Evolutionary conservation across 2,329 filamentous ascomycete genomes (phyloP).

Genomic region (Penicillium aurantiogriseum): DNA sequence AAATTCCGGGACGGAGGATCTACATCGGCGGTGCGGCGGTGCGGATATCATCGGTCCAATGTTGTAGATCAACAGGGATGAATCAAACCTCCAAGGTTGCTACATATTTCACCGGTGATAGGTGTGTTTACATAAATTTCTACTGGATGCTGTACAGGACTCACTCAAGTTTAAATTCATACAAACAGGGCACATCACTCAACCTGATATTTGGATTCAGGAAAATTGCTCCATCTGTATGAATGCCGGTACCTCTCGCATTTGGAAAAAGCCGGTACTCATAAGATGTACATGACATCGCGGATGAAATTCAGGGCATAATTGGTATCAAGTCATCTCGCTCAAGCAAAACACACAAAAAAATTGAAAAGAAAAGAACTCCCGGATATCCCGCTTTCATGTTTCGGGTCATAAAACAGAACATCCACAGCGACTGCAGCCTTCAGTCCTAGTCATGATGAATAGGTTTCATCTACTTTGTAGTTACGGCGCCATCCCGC

Average conservation of each 20-base stretch:
- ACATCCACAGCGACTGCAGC: not conserved
- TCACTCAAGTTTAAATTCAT: not conserved
- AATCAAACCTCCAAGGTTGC: not conserved
- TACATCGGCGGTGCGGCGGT: not conserved
- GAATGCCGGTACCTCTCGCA: not conserved
- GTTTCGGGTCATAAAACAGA: not conserved
- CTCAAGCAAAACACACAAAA: slow-evolving; percentile 13
- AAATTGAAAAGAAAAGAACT: not conserved
- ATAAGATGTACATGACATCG: slow-evolving; percentile 14
- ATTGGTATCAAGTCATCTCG: slow-evolving; percentile 21
- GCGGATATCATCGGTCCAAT: slow-evolving; percentile 20
- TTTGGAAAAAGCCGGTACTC: slow-evolving; percentile 1
- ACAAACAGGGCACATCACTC: not conserved
- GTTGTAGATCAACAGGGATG: not conserved
- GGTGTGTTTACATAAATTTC: not conserved
- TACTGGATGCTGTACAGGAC: not conserved
- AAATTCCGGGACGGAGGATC: slow-evolving; percentile 15
- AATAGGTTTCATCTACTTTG: slow-evolving; percentile 56
- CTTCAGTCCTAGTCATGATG: not conserved
- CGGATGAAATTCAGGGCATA: slow-evolving; percentile 12
- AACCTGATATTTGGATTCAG: not conserved
- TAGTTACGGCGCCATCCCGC: slow-evolving; percentile 66
- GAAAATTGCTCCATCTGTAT: slow-evolving; percentile 1
- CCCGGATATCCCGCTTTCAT: not conserved
- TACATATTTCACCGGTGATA: not conserved